These are phyloP conservation scores for Babesia gibsoni DNA, from an alignment of 169 alveolate species.

Conservation along the genomic window DNA sequence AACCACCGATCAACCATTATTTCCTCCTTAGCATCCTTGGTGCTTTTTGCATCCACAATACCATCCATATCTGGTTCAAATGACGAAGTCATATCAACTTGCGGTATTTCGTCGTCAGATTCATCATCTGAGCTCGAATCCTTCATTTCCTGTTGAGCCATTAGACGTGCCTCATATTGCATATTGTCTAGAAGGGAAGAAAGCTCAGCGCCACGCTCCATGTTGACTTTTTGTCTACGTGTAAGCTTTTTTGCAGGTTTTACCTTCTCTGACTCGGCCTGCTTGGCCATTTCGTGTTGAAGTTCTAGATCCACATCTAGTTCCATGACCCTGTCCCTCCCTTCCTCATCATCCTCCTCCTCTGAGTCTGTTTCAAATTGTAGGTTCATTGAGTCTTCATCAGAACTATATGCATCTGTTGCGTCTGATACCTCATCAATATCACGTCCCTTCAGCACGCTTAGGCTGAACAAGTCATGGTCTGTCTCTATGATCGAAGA, in stretches of 20 bases:
- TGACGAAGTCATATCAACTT: background rate
- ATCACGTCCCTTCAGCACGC: constrained; percentile 45
- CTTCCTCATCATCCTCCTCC: constrained; percentile 31
- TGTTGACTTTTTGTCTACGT: constrained; percentile 27
- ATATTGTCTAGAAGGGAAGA: constrained; percentile 21
- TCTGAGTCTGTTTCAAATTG: constrained; percentile 31
- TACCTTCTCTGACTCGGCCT: background rate
- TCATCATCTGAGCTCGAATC: constrained; percentile 26
- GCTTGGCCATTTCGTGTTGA: constrained; percentile 58
- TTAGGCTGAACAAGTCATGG: constrained; percentile 13
- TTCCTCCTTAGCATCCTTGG: constrained; percentile 27
- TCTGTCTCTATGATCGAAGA: background rate
- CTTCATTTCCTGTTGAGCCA: constrained; percentile 30
- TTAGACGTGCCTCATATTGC: constrained; percentile 42
- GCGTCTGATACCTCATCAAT: constrained; percentile 30
- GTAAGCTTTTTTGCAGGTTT: constrained; percentile 26
- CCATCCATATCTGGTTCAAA: background rate
- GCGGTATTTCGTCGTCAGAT: background rate
- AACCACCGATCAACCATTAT: constrained; percentile 69
- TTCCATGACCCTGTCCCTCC: constrained; percentile 24
- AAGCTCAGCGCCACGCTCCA: constrained; percentile 44
- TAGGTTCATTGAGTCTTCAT: constrained; percentile 33
- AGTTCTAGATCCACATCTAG: constrained; percentile 69
- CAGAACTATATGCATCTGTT: constrained; percentile 1
- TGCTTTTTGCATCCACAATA: background rate